These are phyloP conservation scores for Fraxinus sp. DNA, from an alignment of 305 asterid genomes.

Conservation along the genomic window DNA sequence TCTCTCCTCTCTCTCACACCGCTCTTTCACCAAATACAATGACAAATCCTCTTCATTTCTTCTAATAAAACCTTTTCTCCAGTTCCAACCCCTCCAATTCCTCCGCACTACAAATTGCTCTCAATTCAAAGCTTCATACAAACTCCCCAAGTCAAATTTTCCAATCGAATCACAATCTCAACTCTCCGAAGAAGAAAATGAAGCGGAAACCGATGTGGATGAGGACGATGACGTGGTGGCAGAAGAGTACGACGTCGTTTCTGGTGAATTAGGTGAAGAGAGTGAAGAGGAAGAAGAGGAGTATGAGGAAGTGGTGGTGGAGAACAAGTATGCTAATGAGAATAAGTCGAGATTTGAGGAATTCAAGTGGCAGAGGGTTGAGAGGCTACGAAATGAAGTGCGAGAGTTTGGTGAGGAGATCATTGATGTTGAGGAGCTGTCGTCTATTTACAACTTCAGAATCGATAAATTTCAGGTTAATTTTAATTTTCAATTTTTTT, in stretches of 20 bases:
- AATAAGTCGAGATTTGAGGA: slow-evolving; percentile 56
- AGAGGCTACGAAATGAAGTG: slow-evolving; percentile 79
- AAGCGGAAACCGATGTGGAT: slow-evolving; percentile 47
- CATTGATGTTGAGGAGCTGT: slow-evolving; percentile 77
- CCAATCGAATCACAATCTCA: slow-evolving; percentile 54
- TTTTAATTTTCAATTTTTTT: not conserved
- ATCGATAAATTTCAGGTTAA: slow-evolving; percentile 95
- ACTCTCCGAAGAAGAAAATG: slow-evolving; percentile 55
- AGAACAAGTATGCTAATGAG: slow-evolving; percentile 17
- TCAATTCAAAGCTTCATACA: slow-evolving; percentile 31
- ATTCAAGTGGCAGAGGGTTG: slow-evolving; percentile 88
- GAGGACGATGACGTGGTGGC: slow-evolving; percentile 69
- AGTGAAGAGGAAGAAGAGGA: slow-evolving; percentile 30
- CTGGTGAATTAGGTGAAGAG: slow-evolving; percentile 36
- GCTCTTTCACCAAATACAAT: slow-evolving; percentile 8
- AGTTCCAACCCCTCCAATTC: slow-evolving; percentile 32
- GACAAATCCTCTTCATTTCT: slow-evolving; percentile 31
- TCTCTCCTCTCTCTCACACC: slow-evolving; percentile 23
- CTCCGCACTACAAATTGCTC: slow-evolving; percentile 19
- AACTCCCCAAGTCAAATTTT: slow-evolving; percentile 42
- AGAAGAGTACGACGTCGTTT: slow-evolving; percentile 58
- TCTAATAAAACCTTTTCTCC: slow-evolving; percentile 32
- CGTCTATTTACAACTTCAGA: slow-evolving; percentile 80
- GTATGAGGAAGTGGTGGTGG: slow-evolving; percentile 35
- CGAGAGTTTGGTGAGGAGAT: slow-evolving; percentile 87